Base-by-base conservation (phyloP, 441 rosid species). In the Adansonia madagascariensis region DNA sequence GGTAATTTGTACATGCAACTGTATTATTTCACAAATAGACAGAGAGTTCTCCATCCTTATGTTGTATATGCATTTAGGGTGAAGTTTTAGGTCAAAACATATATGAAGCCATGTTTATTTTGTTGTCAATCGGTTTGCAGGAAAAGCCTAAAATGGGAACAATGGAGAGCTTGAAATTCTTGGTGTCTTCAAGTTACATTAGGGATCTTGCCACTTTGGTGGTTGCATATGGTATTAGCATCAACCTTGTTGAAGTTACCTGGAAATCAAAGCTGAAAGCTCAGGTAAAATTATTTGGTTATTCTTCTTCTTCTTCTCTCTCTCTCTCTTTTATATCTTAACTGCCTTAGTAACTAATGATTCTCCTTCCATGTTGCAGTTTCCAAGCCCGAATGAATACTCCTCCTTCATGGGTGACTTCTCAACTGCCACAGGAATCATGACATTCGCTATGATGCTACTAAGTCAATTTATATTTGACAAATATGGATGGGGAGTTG, bases 341-440 rank as follows among this genome's bases (percentile, higher is more conserved):
- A 17, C 49, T 57, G 35, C 68, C 60, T 9, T n/a, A 8, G 63
- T 73, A 69, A 35, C 68, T 66, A 46, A 17, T 10, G 68, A 24
- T 66, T 27, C 64, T 77, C 64, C 31, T 22, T 71, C 6, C 9
- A 46, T 74, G 70, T 47, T 80, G 80, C 83, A 94, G 98, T 96
- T 94, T 81, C 99, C 99, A 27, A 96, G 98, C 80, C 99, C 99
- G 0, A 96, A 96, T 35, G 99, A 90, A 74, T 96, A 96, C 79
- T 96, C 99, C 39, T 90, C 99, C 71, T 96, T 96, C 79, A 96
- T 96, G 99, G 99, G 99, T 0, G 99, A 96, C 86, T 96, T 96
- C 88, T 96, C 99, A 65, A 91, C 99, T 12, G 90, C 91, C 49
- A 96, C 99, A 1, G 99, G 99, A 77, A 86, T 96, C 76, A 91